phyloP scores from a whole-genome alignment of 2,329 filamentous ascomycete species.

The Apiospora kogelbergensis region DNA sequence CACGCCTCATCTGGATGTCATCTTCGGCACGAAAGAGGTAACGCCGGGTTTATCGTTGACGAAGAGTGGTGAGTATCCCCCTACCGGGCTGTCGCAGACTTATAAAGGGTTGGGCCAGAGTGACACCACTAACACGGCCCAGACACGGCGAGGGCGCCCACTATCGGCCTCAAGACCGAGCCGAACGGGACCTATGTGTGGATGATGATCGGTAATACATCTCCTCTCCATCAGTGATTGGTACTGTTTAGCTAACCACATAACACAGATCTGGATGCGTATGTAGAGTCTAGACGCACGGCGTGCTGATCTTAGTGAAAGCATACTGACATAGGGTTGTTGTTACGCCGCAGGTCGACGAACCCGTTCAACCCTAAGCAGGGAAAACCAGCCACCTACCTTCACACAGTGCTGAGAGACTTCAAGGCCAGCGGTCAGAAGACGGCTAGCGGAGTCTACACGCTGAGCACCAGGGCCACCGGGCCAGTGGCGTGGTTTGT shows the following conservation, averaged over 20 bases:
- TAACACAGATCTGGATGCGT: slow-evolving; percentile 29
- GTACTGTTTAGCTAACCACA: not conserved
- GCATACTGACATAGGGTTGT: not conserved
- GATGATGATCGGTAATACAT: slow-evolving; percentile 27
- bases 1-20: slow-evolving; percentile 11
- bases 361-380: slow-evolving; percentile 27
- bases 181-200: slow-evolving; percentile 27
- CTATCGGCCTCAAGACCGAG: slow-evolving; percentile 24
- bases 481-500: slow-evolving; percentile 28
- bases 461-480: slow-evolving; percentile 21
- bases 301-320: too few species aligned
- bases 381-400: slow-evolving; percentile 26
- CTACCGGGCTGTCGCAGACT: too few species aligned
- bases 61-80: slow-evolving; percentile 17
- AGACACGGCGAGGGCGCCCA: slow-evolving; percentile 28
- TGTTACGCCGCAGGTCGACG: slow-evolving; percentile 21
- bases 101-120: not conserved
- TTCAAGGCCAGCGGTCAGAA: slow-evolving; percentile 26
- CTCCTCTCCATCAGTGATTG: not conserved
- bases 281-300: slow-evolving; percentile 11
- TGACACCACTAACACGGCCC: not conserved
- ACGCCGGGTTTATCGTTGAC: slow-evolving; percentile 26
- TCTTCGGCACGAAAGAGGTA: slow-evolving; percentile 23
- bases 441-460: slow-evolving; percentile 21
- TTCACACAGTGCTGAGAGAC: slow-evolving; percentile 32